Base-by-base conservation (phyloP, 805 yeast genomes). In the Candida xyloterini region DNA sequence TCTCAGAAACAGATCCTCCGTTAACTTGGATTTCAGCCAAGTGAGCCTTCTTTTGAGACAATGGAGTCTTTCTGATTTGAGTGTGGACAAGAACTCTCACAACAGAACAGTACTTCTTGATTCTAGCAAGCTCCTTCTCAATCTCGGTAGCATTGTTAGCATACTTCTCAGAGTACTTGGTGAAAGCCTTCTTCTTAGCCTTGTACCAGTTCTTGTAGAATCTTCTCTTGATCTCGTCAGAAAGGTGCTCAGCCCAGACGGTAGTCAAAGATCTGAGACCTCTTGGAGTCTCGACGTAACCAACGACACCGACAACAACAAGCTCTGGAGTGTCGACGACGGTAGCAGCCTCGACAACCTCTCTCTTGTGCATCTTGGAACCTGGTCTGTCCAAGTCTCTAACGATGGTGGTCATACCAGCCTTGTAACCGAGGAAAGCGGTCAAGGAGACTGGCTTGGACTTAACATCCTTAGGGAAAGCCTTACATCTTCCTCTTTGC, bases 161-260 rank as follows among this genome's bases (percentile, higher is more conserved):
- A 84, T 90, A 91, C 82, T 93, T 91, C 74, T 93, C 84, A 73
- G 98, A 84, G 88, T 93, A 93, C 79, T 91, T 90, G 86, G 98
- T 86, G 95, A 93, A 93, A 67, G 99, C 99, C 91, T 90, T 90
- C 96, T 93, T 93, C 91, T 93, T 93, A 62, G 96, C 84, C 84
- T 90, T 90, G 96, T 87, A 93, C 99, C 99, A 93, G 96, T 91
- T 93, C 88, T 90, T 93, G 96, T 93, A 93, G 96, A 93, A 93
- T 81, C 97, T 88, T 83, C 99, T 88, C 86, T 84, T 91, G 75
- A 93, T 81, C 78, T 93, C 99, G 71, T 93, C 99, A 67, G 96
- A 85, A 70, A 93, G 82, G 79, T 93, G 99, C 82, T 93, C 98
- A 68, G 99, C 99, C 99, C 99, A 93, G 71, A 93, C 99, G 67